These are phyloP conservation scores for Stephania japonica DNA, from an alignment of 164 flowering plant species.

Conservation along the genomic window DNA sequence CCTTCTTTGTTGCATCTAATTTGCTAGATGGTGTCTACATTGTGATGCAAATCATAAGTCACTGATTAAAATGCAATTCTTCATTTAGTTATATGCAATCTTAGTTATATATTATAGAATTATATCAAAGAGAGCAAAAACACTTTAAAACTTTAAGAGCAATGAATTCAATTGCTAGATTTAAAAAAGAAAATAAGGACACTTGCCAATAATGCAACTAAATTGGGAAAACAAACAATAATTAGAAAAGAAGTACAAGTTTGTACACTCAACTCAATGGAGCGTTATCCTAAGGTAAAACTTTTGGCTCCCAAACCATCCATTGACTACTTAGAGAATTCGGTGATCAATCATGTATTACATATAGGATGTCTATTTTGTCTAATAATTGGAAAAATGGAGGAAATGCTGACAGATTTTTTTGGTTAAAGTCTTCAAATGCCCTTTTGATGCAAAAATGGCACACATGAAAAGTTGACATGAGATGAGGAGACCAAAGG, in stretches of 20 bases:
- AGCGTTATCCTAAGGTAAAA: not conserved
- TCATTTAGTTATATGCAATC: conserved; percentile 4
- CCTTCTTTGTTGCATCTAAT: conserved; percentile 49
- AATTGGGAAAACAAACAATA: not conserved
- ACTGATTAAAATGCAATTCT: not conserved
- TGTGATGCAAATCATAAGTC: conserved; percentile 6
- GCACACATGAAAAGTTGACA: not conserved
- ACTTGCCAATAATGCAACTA: not conserved
- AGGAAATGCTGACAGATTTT: not conserved
- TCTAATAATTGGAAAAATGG: not conserved
- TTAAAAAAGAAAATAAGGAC: not conserved
- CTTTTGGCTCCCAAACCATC: not conserved
- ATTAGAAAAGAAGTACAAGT: not conserved
- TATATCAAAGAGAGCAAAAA: not conserved
- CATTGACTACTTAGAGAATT: no score
- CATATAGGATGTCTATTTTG: not conserved
- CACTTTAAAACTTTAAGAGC: not conserved
- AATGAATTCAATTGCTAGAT: not conserved
- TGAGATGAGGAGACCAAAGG: no score
- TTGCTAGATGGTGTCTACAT: conserved; percentile 49
- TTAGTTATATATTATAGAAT: not conserved
- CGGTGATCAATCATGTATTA: not conserved
- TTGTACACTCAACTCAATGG: not conserved
- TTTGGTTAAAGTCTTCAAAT: no score
- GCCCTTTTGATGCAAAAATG: not conserved